A percentile compares a stretch with the other conserved stretches of the same genome.
Evolutionary conservation across 2,329 filamentous ascomycete genomes (phyloP).

Genomic region (Verticillium isaacii): DNA sequence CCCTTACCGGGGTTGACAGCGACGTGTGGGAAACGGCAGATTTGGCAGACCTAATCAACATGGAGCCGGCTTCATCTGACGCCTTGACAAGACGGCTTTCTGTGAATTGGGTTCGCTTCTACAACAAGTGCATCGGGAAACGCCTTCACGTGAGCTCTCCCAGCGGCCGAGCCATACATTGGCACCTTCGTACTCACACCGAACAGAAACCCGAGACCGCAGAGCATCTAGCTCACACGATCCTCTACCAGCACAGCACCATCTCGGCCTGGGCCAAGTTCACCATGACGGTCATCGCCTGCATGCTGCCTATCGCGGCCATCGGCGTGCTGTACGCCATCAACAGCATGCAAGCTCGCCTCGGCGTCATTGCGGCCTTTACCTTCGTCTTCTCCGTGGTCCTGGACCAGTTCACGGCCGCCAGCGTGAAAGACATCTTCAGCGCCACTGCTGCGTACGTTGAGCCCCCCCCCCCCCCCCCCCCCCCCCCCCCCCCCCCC

Average conservation of each 20-base stretch:
- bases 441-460: background rate
- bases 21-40: background rate
- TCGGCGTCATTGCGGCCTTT: background rate
- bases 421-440: background rate
- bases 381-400: background rate
- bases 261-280: background rate
- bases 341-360: background rate
- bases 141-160: background rate
- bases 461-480: too few relatives aligned
- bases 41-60: background rate
- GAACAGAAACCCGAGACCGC: background rate
- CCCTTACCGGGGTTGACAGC: background rate
- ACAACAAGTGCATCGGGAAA: background rate
- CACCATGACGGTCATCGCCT: background rate
- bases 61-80: background rate
- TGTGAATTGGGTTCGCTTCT: background rate
- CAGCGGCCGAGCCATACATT: too few relatives aligned
- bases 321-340: background rate
- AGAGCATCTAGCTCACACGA: background rate
- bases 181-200: background rate
- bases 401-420: background rate
- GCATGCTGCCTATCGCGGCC: background rate
- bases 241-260: background rate
- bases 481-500: too few relatives aligned
- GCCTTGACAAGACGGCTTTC: background rate